Conservation (phyloP, 352 stramenopile genomes). For the Globisporangium mamillatum region DNA sequence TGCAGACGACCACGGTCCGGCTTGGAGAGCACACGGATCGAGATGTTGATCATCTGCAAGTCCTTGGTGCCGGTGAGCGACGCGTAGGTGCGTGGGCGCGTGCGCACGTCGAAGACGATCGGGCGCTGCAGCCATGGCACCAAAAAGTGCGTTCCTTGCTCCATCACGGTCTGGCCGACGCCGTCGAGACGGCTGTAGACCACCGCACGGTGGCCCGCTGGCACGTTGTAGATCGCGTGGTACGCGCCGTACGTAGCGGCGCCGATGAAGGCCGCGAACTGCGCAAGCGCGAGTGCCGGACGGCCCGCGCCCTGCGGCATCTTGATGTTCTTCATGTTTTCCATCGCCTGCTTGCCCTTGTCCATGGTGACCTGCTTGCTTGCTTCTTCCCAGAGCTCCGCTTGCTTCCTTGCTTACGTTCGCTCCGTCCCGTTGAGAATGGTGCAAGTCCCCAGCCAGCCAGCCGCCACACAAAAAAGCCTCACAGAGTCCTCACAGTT, state of each 20-base stretch:
- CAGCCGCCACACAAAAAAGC: constrained; percentile 14
- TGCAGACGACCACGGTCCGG: constrained; percentile 92
- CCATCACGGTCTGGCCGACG: constrained; percentile 71
- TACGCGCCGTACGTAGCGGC: constrained; percentile 75
- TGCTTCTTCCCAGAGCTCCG: background rate
- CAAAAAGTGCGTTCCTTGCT: constrained; percentile 96
- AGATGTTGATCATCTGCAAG: constrained; percentile 99
- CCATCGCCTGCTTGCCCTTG: constrained; percentile 82
- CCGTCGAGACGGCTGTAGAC: constrained; percentile 90
- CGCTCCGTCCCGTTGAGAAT: constrained; percentile 23
- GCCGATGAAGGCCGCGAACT: constrained; percentile 61
- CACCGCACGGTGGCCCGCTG: constrained; percentile 84
- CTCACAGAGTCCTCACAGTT: background rate
- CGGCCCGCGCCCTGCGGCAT: constrained; percentile 67
- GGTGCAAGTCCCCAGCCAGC: constrained; percentile 22
- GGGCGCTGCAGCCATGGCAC: constrained; percentile 98
- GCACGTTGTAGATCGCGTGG: constrained; percentile 87
- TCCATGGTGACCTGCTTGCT: constrained; percentile 48
- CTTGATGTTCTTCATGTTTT: constrained; percentile 90
- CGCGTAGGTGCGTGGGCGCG: constrained; percentile 91
- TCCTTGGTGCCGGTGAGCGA: constrained; percentile 94
- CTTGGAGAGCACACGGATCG: constrained; percentile 97
- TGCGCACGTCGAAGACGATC: constrained; percentile 94
- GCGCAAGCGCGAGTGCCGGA: constrained; percentile 51
- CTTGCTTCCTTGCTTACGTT: constrained; percentile 14